Base-by-base conservation (phyloP, 1,284 basidiomycete genomes). In the Fomitiporia mediterranea region DNA sequence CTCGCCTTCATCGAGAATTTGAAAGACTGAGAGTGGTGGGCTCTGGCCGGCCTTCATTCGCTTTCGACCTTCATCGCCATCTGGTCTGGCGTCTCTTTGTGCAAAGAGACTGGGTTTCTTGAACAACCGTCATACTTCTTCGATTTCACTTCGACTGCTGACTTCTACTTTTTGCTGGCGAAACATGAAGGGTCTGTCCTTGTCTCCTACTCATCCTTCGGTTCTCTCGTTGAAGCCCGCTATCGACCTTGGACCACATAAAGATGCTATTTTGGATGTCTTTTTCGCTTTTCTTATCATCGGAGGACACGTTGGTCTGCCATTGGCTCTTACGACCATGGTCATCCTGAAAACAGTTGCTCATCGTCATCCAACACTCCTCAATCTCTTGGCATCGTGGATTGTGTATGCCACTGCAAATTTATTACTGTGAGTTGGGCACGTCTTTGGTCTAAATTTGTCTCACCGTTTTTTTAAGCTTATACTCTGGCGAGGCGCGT, bases 281-380 rank as follows among this genome's bases (percentile, higher is more conserved):
- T 55, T 50, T 21, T 59, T 43, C 37, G 28, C 47, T 30, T 30
- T 59, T 21, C 23, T 28, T 27, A 48, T 59, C 28, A n/a, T 59
- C 11, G 57, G 57, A 11, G 53, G 53, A 7, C 57, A 59, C n/a
- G 32, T 59, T 34, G 53, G 53, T 4, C n/a, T 59, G 28, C 57
- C 57, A 4, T n/a, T 59, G 15, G 53, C 42, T 9, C 48, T 59
- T n/a, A 30, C 23, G 19, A 59, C 57, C 8, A 55, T 55, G 47
- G 19, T 59, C n/a, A 21, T 55, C 19, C 50, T 42, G 17, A 51
- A 53, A 25, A 51, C 48, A 15, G 13, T 35, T 9, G 30, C 23
- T 38, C 57, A 40, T 5, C 46, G 57, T 19, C 57, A 59, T 28
- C 53, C 57, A 15, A 51, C 57, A 3, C 27, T 59, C 15, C 38